These are phyloP conservation scores for Clarkia xantiana DNA, from an alignment of 345 rosid genomes.

Conservation along the genomic window DNA sequence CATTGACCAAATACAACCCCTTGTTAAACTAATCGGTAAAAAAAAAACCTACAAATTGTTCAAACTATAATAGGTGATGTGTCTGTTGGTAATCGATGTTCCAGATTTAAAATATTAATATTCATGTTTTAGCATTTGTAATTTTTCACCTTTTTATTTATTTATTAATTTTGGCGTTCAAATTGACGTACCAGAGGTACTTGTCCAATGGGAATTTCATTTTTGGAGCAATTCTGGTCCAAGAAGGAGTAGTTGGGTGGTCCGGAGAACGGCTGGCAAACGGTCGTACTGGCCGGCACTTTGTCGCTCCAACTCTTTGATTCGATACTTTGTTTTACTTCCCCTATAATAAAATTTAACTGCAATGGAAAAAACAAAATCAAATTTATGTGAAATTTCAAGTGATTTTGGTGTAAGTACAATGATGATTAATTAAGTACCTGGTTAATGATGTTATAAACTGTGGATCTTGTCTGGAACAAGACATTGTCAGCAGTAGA, in stretches of 20 bases:
- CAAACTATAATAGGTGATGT: too few relatives aligned
- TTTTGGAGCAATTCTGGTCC: conserved; percentile 25
- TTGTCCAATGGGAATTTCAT: conserved; percentile 25
- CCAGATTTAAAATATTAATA: too few relatives aligned
- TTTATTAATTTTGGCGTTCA: too few relatives aligned
- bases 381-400: too few relatives aligned
- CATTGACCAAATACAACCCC: too few relatives aligned
- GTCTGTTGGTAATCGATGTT: neutral
- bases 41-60: too few relatives aligned
- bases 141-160: too few relatives aligned
- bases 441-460: conserved; percentile 30
- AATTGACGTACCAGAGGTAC: conserved; percentile 32
- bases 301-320: conserved; percentile 5
- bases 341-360: conserved; percentile 30
- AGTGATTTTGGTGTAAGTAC: too few relatives aligned
- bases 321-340: conserved; percentile 10
- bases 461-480: conserved; percentile 20
- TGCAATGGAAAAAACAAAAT: conserved; percentile 8
- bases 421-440: conserved; percentile 12
- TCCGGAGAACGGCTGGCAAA: conserved; percentile 53
- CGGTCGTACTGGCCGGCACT: conserved; percentile 9
- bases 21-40: too few relatives aligned
- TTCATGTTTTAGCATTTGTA: too few relatives aligned
- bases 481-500: conserved; percentile 22
- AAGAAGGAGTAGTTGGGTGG: conserved; percentile 24